A percentile compares a stretch with the other conserved stretches of the same genome.
Conservation (phyloP, 2,329 filamentous ascomycete genomes). For the Alternaria gansuensis region DNA sequence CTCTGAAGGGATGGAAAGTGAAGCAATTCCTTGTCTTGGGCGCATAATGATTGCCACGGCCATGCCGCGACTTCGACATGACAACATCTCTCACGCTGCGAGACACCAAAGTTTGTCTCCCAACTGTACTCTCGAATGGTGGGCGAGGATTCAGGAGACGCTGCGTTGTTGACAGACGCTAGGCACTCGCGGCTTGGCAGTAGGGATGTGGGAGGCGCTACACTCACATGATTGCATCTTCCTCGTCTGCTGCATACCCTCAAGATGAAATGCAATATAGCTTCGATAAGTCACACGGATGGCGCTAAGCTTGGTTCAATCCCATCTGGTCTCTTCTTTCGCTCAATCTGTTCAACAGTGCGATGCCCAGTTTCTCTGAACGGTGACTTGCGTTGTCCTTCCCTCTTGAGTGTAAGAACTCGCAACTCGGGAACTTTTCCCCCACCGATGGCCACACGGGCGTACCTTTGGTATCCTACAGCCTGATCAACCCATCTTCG, state of each 20-base stretch:
- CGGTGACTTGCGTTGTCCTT: not conserved
- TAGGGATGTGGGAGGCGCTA: not conserved
- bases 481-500: constrained; percentile 62
- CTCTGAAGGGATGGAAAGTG: not conserved
- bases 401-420: not conserved
- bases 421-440: not conserved
- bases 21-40: not conserved
- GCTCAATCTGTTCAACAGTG: not conserved
- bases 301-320: not conserved
- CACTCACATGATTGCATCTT: not conserved
- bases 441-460: not conserved
- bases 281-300: not conserved
- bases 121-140: not conserved
- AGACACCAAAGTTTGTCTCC: not conserved
- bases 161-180: not conserved
- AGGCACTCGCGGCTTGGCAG: not conserved
- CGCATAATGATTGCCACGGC: not conserved
- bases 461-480: not conserved
- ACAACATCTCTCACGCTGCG: not conserved
- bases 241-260: not conserved
- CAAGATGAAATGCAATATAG: not conserved
- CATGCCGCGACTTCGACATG: not conserved
- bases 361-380: not conserved
- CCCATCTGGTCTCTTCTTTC: not conserved
- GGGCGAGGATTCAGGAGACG: not conserved